These are phyloP conservation scores for Rossbeevera mucosa DNA, from an alignment of 768 basidiomycete species.

Conservation along the genomic window DNA sequence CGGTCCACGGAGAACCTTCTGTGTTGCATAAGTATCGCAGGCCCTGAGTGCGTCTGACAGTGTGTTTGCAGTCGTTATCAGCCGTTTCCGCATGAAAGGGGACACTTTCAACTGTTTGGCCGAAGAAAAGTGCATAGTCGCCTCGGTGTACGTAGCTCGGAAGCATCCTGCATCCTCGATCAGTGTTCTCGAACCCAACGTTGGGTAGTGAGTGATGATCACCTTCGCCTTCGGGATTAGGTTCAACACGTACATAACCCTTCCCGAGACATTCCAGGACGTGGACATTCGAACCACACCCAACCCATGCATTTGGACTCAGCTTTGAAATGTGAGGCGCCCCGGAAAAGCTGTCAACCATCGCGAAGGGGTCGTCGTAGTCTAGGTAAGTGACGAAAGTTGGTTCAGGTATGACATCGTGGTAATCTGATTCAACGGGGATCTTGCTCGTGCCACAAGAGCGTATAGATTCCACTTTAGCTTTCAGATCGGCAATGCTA, in stretches of 20 bases:
- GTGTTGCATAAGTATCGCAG: constrained; percentile 61
- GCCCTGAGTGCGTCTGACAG: constrained; percentile 60
- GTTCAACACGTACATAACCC: constrained; percentile 64
- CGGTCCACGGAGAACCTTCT: constrained; percentile 50
- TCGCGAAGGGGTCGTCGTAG: constrained; percentile 66
- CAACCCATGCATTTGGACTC: constrained; percentile 72
- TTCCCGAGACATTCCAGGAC: constrained; percentile 72
- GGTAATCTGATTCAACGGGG: constrained; percentile 16
- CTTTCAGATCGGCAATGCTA: constrained; percentile 45
- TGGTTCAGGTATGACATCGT: constrained; percentile 45
- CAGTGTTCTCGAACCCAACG: neutral
- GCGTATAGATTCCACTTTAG: constrained; percentile 30
- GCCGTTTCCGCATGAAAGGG: constrained; percentile 50
- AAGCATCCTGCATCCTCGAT: constrained; percentile 33
- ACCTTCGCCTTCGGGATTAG: constrained; percentile 36
- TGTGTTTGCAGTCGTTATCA: constrained; percentile 50
- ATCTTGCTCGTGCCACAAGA: constrained; percentile 4
- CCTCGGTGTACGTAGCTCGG: constrained; percentile 51
- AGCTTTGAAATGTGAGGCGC: constrained; percentile 50
- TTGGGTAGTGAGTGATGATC: constrained; percentile 3
- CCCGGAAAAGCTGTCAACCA: constrained; percentile 47
- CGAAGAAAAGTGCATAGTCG: constrained; percentile 42
- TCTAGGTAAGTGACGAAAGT: constrained; percentile 70
- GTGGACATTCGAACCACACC: constrained; percentile 65
- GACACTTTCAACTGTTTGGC: constrained; percentile 44